A percentile compares a stretch with the other conserved stretches of the same genome.
phyloP scores from a whole-genome alignment of 139 green algal species.

The Closterium sp. region DNA sequence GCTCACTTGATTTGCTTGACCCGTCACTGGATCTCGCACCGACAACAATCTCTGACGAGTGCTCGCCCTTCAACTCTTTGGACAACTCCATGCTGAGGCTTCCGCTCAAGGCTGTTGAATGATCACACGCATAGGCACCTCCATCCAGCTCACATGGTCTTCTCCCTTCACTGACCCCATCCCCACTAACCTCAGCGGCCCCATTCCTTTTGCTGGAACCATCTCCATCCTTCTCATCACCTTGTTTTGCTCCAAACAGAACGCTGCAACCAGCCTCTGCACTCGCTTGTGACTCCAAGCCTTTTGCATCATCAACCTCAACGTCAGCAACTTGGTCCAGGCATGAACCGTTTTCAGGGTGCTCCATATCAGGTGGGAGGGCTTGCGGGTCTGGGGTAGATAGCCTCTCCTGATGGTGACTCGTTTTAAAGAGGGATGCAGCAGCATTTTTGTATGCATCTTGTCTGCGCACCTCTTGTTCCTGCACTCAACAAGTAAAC shows the following conservation, averaged over 20 bases:
- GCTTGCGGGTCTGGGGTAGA: background rate
- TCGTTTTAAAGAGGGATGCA: background rate
- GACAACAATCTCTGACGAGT: background rate
- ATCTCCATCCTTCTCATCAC: background rate
- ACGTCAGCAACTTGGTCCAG: background rate
- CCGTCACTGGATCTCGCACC: background rate
- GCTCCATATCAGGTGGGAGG: background rate
- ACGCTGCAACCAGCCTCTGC: background rate
- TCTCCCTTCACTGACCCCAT: background rate
- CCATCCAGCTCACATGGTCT: background rate
- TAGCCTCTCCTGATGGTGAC: background rate
- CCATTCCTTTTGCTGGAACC: background rate
- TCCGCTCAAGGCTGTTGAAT: background rate
- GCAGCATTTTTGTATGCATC: background rate
- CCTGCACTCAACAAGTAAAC: background rate
- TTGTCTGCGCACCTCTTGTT: background rate
- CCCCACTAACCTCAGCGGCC: background rate
- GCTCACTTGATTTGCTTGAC: background rate
- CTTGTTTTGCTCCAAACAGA: background rate
- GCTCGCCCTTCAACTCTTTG: background rate
- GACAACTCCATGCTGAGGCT: background rate
- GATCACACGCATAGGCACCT: background rate
- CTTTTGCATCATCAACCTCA: background rate
- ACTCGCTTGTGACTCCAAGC: background rate
- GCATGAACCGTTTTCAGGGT: background rate